Percentiles rank a stretch among this genome's conserved stretches.
Conservation (phyloP, 352 stramenopile species). For the Phytophthora brassicae region DNA sequence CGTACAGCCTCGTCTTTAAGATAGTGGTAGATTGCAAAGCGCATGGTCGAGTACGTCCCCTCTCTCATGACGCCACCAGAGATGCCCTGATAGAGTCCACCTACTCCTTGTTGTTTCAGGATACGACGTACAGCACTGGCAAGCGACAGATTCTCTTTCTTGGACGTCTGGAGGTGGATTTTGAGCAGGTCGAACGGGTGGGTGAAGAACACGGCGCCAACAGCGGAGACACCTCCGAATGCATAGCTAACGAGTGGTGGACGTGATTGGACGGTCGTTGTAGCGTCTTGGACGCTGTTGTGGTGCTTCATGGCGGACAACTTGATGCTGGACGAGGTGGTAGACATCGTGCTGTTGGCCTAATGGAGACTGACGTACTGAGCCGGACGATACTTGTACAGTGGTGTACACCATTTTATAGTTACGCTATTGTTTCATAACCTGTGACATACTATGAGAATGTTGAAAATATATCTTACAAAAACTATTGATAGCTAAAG, state of each 20-base stretch:
- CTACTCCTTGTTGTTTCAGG: constrained; percentile 60
- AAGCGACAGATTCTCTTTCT: constrained; percentile 68
- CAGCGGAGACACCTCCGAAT: constrained; percentile 78
- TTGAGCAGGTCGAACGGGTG: constrained; percentile 86
- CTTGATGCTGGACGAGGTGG: constrained; percentile 3
- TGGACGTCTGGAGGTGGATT: constrained; percentile 80
- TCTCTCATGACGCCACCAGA: constrained; percentile 77
- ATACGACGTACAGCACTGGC: constrained; percentile 53
- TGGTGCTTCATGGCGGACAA: neutral
- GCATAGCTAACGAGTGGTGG: constrained; percentile 67
- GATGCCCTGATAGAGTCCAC: constrained; percentile 81
- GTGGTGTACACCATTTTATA: too few relatives aligned
- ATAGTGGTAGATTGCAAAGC: constrained; percentile 82
- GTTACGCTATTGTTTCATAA: too few relatives aligned
- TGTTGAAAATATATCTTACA: too few relatives aligned
- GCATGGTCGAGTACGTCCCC: constrained; percentile 84
- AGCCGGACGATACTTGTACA: neutral
- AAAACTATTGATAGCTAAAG: too few relatives aligned
- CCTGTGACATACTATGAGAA: too few relatives aligned
- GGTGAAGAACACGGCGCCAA: constrained; percentile 85
- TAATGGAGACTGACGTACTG: constrained; percentile 9
- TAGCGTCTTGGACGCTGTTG: neutral
- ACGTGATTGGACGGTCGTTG: constrained; percentile 5
- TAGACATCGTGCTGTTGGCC: constrained; percentile 1
- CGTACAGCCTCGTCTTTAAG: constrained; percentile 79